phyloP scores from a whole-genome alignment of 2,329 filamentous ascomycete species.

The Aureobasidium sp. region DNA sequence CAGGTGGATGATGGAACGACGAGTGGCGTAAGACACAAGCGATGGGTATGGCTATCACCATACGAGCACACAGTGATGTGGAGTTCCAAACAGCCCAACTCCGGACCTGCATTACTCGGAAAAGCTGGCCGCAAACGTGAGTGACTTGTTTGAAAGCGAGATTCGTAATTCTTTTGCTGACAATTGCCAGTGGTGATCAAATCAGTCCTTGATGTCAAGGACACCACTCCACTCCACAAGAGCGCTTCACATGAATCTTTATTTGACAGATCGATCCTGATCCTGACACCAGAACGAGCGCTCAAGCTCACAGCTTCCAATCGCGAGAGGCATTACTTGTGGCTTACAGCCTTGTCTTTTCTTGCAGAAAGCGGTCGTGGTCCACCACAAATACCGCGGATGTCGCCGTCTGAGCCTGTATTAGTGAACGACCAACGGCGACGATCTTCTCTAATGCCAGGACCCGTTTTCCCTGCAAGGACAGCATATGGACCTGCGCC shows the following conservation, averaged over 20 bases:
- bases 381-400: constrained; percentile 45
- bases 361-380: constrained; percentile 81
- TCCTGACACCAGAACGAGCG: constrained; percentile 85
- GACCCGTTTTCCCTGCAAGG: constrained; percentile 25
- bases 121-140: constrained; percentile 92
- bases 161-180: constrained; percentile 1
- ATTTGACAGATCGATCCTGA: constrained; percentile 91
- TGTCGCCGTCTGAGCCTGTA: constrained; percentile 27
- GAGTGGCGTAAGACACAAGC: constrained; percentile 69
- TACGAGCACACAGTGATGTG: constrained; percentile 95
- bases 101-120: constrained; percentile 78
- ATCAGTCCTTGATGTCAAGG: constrained; percentile 93
- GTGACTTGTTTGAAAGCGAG: constrained; percentile 38
- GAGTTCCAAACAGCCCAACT: constrained; percentile 94
- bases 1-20: constrained; percentile 41
- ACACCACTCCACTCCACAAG: constrained; percentile 79
- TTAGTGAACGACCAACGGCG: constrained; percentile 22
- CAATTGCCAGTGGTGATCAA: constrained; percentile 69
- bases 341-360: constrained; percentile 92
- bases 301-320: constrained; percentile 87
- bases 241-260: constrained; percentile 43
- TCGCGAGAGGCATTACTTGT: constrained; percentile 83
- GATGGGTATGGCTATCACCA: constrained; percentile 97
- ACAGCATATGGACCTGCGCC: constrained; percentile 17
- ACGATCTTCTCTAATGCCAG: constrained; percentile 26